Evolutionary conservation across 805 yeast species (phyloP), one percentile per base, ranked within the genome.

Genomic region (Candida namnaoensis): DNA sequence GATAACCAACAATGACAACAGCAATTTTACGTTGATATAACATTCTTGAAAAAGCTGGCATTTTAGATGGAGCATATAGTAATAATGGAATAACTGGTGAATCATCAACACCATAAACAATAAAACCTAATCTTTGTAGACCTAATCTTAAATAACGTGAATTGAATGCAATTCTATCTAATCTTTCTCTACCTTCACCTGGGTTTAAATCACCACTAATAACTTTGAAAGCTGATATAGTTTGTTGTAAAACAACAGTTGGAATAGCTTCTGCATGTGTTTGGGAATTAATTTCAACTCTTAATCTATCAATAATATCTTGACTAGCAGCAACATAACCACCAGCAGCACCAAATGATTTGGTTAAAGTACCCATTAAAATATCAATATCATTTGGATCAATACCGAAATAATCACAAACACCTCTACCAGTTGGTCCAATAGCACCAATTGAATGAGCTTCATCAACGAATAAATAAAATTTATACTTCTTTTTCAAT

Each of bases 381-480:
- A 93, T 68, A 64, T 93, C 99, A 43, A 93, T 70, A 36, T 76
- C 76, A 11, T 65, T 59, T 35, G 98, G 91, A 48, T 79, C 74
- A 38, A 93, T 76, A 41, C 82, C 82, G 61, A 85, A 93, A 65
- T 87, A 86, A 57, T 93, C 98, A 67, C 97, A 90, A 33, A 93
- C 83, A 57, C 99, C 99, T 57, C 85, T 80, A 37, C 99, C 99
- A 40, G 66, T 65, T 36, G 95, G 93, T 27, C 99, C 99, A 66
- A 93, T 74, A n/a, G 99, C 99, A 54, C 99, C 99, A 55, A 93
- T 83, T 5, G 98, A 91, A 62, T 93, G 99, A 11, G 99, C 99
- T 63, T 93, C 99, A 61, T 93, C 99, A 47, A 95, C 85, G 56
- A 85, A 93, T 40, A 93, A 65, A 57, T 86, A 87, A 57, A 91